A percentile compares a stretch with the other conserved stretches of the same genome.
These are phyloP conservation scores for Alternaria metachromatica DNA, from an alignment of 2,329 filamentous ascomycete species.

Conservation along the genomic window DNA sequence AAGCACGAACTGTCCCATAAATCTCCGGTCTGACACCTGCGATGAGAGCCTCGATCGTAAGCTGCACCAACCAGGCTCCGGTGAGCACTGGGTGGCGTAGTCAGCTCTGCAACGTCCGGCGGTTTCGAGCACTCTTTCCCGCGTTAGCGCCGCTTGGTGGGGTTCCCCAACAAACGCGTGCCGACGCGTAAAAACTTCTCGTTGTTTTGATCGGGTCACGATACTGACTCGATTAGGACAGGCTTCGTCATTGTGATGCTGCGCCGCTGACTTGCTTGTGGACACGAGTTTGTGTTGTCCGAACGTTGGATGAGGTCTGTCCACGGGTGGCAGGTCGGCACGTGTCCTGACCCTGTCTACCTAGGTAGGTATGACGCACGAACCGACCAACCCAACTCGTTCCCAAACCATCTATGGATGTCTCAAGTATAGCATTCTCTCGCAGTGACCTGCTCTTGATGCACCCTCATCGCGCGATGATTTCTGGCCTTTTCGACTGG, in stretches of 20 bases:
- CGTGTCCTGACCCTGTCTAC: not conserved
- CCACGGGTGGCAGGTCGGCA: not conserved
- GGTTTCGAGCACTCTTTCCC: constrained; percentile 16
- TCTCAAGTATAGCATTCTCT: not conserved
- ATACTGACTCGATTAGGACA: not conserved
- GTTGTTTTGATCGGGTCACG: not conserved
- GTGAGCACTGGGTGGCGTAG: constrained; percentile 14
- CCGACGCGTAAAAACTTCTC: constrained; percentile 13
- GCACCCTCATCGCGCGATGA: not conserved
- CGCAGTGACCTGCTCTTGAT: not conserved
- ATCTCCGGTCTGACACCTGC: constrained; percentile 7
- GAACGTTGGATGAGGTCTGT: not conserved
- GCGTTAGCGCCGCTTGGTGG: constrained; percentile 15
- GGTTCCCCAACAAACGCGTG: constrained; percentile 25
- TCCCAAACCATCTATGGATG: not conserved
- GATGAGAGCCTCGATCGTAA: constrained; percentile 1
- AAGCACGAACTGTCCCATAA: not conserved
- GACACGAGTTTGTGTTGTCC: not conserved
- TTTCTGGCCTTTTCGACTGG: not conserved
- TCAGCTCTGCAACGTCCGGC: constrained; percentile 19
- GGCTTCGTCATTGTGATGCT: not conserved
- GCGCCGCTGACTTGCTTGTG: not conserved
- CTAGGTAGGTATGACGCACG: not conserved
- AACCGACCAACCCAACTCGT: not conserved
- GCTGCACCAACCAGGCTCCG: constrained; percentile 5